Conservation (phyloP, 148 eudicot species). For the Amaranthus palmeri region DNA sequence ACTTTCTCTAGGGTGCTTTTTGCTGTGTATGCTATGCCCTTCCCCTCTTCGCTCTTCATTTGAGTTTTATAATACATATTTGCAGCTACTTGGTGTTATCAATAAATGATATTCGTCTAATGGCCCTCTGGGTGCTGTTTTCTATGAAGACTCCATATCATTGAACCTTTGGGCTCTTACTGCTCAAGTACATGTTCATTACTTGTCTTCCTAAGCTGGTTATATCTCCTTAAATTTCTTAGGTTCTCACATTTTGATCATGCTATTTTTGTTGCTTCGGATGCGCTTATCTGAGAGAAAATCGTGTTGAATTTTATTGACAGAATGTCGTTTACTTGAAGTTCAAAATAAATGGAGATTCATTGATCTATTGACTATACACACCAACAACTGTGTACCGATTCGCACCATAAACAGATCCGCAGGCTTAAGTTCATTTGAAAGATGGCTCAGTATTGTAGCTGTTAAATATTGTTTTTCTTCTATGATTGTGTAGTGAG, state of each 20-base stretch:
- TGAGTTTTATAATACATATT: too few relatives aligned
- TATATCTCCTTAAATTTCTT: not conserved
- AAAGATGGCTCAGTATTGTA: too few relatives aligned
- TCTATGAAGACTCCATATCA: conserved; percentile 55
- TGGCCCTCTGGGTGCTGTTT: conserved; percentile 87
- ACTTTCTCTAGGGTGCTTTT: too few relatives aligned
- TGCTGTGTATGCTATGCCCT: too few relatives aligned
- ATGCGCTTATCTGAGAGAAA: not conserved
- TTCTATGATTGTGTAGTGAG: too few relatives aligned
- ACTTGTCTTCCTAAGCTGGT: conserved; percentile 1
- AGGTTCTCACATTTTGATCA: conserved; percentile 46
- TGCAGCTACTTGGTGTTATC: conserved; percentile 87
- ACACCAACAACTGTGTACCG: too few relatives aligned
- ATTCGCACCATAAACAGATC: too few relatives aligned
- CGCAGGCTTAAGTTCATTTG: too few relatives aligned
- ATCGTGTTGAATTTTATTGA: not conserved
- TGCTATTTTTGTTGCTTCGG: not conserved
- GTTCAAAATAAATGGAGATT: not conserved
- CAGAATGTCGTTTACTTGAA: not conserved
- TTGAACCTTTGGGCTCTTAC: conserved; percentile 95
- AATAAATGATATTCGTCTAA: conserved; percentile 68
- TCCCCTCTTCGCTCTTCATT: too few relatives aligned
- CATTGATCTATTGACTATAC: too few relatives aligned
- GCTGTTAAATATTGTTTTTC: too few relatives aligned
- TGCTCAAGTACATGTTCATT: conserved; percentile 55